These are phyloP conservation scores for Pachysolen tannophilus DNA, from an alignment of 805 yeast genomes.

Conservation along the genomic window DNA sequence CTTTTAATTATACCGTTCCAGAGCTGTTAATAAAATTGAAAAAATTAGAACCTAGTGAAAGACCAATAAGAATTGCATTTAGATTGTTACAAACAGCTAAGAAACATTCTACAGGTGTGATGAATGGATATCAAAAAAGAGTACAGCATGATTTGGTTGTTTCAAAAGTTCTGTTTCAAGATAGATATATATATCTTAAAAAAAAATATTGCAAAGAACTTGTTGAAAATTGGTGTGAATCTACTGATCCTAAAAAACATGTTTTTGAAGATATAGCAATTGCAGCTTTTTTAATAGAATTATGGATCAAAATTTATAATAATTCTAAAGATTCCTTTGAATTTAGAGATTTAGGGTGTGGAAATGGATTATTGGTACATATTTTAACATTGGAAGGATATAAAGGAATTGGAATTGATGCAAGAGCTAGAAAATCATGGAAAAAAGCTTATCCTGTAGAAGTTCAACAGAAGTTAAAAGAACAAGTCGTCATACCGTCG, in stretches of 20 bases:
- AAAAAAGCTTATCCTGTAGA: constrained; percentile 50
- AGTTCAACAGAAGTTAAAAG: constrained; percentile 50
- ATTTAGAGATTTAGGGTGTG: constrained; percentile 91
- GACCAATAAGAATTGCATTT: constrained; percentile 77
- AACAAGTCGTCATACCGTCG: constrained; percentile 80
- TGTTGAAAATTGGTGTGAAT: constrained; percentile 84
- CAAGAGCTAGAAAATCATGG: constrained; percentile 88
- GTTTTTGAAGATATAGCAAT: constrained; percentile 95
- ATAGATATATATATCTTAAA: constrained; percentile 70
- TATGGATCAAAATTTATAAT: constrained; percentile 54
- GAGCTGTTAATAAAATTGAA: constrained; percentile 19
- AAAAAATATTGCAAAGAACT: constrained; percentile 70
- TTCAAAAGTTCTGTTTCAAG: constrained; percentile 74
- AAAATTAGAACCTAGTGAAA: constrained; percentile 35
- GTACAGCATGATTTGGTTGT: constrained; percentile 86
- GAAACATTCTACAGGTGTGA: constrained; percentile 79
- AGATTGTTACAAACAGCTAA: constrained; percentile 70
- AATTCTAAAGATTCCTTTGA: constrained; percentile 37
- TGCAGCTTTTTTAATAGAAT: constrained; percentile 86
- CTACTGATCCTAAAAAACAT: constrained; percentile 91
- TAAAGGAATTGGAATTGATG: constrained; percentile 81
- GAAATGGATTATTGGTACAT: constrained; percentile 82
- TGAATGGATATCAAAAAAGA: constrained; percentile 78
- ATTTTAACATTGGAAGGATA: constrained; percentile 74
- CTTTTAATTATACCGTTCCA: constrained; percentile 33